Conservation (phyloP, 495 filamentous ascomycete species). For the Stereocaulon alpinum region DNA sequence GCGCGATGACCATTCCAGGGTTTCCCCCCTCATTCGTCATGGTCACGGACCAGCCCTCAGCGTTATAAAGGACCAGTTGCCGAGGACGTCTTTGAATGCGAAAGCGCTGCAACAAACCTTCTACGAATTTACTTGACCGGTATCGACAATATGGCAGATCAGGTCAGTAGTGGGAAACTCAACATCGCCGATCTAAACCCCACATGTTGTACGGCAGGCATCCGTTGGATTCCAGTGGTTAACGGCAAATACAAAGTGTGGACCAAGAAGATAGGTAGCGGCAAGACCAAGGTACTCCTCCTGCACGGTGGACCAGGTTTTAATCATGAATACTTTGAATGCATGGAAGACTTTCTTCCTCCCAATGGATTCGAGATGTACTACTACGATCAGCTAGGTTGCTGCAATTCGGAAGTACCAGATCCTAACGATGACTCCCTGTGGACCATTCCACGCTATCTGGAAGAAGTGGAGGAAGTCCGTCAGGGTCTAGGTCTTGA, state of each 20-base stretch:
- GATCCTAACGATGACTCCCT: slow-evolving; percentile 4
- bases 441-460: slow-evolving; percentile 12
- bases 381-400: slow-evolving; percentile 16
- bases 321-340: slow-evolving; percentile 14
- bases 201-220: slow-evolving; percentile 11
- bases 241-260: slow-evolving; percentile 14
- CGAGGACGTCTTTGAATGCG: background rate
- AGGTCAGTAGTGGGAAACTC: background rate
- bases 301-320: slow-evolving; percentile 15
- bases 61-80: background rate
- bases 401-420: slow-evolving; percentile 9
- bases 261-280: slow-evolving; percentile 13
- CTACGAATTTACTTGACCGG: background rate
- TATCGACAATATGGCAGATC: too few species aligned
- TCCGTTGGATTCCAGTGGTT: slow-evolving; percentile 9
- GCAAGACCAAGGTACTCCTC: slow-evolving; percentile 11
- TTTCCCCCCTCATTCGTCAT: background rate
- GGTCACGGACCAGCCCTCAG: background rate
- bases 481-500: slow-evolving; percentile 8
- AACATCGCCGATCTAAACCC: slow-evolving; percentile 1
- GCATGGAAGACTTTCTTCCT: slow-evolving; percentile 14
- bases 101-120: background rate
- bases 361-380: slow-evolving; percentile 14
- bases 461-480: slow-evolving; percentile 16
- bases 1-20: background rate